phyloP scores from a whole-genome alignment of 345 rosid species.

The Adansonia digitata region DNA sequence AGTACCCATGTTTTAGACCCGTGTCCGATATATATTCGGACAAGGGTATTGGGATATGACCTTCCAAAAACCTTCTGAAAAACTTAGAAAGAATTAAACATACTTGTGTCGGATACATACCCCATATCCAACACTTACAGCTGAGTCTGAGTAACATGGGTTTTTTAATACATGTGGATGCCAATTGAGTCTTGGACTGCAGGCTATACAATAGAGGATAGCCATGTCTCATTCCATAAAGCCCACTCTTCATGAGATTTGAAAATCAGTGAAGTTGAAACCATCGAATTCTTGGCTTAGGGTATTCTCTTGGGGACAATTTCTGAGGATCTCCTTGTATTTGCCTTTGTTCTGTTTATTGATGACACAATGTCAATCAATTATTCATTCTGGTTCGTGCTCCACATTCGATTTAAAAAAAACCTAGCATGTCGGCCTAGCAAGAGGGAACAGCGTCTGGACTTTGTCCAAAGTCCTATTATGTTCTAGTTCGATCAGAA shows the following conservation, averaged over 20 bases:
- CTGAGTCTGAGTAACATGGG: neutral
- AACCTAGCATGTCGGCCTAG: neutral
- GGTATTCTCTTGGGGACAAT: neutral
- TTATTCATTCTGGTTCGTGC: neutral
- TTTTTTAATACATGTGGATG: neutral
- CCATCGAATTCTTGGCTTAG: neutral
- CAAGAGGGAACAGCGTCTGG: neutral
- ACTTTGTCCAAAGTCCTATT: neutral
- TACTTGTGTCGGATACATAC: no score
- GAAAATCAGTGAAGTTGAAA: neutral
- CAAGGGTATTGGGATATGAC: no score
- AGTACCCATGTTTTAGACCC: no score
- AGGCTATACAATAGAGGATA: neutral
- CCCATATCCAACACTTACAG: no score
- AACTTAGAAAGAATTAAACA: no score
- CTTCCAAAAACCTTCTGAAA: no score
- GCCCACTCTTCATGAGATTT: neutral
- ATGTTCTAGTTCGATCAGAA: neutral
- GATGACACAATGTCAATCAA: neutral
- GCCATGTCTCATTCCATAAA: neutral
- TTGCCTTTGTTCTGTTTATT: neutral
- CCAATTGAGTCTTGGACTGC: neutral
- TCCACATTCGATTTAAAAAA: neutral
- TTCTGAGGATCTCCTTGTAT: neutral
- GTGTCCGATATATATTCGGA: no score